Conservation (phyloP, 208 protist genomes). For the Crithidia acanthocephali region DNA sequence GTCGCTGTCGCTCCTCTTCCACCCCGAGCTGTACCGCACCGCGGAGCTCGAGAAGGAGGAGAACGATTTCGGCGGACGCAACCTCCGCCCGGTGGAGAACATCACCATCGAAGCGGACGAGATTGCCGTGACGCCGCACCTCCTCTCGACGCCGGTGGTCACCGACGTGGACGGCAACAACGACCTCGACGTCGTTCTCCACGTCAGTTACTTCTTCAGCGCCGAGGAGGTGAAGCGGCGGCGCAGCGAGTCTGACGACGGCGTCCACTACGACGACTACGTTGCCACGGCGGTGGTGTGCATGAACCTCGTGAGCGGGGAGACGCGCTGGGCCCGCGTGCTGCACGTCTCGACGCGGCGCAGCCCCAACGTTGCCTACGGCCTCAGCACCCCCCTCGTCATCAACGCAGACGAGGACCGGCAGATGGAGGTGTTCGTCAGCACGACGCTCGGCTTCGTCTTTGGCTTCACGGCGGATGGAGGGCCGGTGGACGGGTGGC, state of each 20-base stretch:
- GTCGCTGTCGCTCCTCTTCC: constrained; percentile 77
- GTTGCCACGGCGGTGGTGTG: constrained; percentile 87
- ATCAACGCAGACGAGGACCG: constrained; percentile 71
- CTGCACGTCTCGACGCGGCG: constrained; percentile 85
- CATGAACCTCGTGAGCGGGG: constrained; percentile 81
- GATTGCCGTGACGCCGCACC: constrained; percentile 85
- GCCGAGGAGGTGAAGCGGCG: constrained; percentile 33
- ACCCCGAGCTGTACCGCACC: constrained; percentile 67
- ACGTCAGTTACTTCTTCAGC: constrained; percentile 94
- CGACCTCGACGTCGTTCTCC: constrained; percentile 83
- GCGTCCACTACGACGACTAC: constrained; percentile 75
- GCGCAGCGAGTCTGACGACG: constrained; percentile 27
- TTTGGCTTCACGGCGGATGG: constrained; percentile 72
- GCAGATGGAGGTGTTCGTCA: constrained; percentile 73
- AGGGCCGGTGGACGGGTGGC: constrained; percentile 51
- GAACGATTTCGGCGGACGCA: constrained; percentile 44
- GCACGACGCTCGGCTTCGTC: constrained; percentile 78
- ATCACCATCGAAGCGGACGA: constrained; percentile 53
- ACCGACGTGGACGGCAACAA: constrained; percentile 88
- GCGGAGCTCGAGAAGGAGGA: constrained; percentile 28
- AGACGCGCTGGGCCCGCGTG: constrained; percentile 83
- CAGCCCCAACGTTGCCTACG: constrained; percentile 56
- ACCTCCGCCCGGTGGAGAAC: constrained; percentile 32
- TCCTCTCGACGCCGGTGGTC: constrained; percentile 88
- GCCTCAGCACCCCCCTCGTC: constrained; percentile 79